Evolutionary conservation across 1,284 basidiomycete species (phyloP).

Genomic region (Meira nashicola): DNA sequence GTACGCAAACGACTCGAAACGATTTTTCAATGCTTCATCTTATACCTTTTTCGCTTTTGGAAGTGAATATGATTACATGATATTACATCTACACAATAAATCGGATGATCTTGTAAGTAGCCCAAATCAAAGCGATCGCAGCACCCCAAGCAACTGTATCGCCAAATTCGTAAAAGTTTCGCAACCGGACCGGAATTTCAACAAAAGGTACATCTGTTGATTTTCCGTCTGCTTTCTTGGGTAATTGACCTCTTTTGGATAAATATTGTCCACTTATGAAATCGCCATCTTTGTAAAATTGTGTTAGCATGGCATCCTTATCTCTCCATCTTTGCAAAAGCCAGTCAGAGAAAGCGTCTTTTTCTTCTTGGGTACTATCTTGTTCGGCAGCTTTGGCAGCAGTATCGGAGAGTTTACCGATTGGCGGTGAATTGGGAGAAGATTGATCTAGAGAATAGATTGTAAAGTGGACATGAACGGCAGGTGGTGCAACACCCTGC

Average conservation of each 20-base stretch:
- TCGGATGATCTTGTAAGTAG: neutral
- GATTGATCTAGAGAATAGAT: slow-evolving; percentile 10
- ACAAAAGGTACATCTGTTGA: slow-evolving; percentile 18
- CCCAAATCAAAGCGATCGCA: slow-evolving; percentile 13
- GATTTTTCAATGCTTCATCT: neutral
- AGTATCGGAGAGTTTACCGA: slow-evolving; percentile 15
- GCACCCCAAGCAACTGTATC: slow-evolving; percentile 30
- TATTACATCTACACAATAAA: neutral
- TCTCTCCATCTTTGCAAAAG: slow-evolving; percentile 71
- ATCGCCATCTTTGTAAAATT: slow-evolving; percentile 58
- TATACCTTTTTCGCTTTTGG: neutral
- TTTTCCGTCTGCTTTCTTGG: slow-evolving; percentile 9
- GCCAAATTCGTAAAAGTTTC: slow-evolving; percentile 26
- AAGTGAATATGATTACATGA: neutral
- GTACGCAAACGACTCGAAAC: neutral
- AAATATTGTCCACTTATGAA: slow-evolving; percentile 34
- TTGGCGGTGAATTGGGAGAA: slow-evolving; percentile 15
- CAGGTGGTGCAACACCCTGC: slow-evolving; percentile 73
- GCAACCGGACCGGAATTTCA: slow-evolving; percentile 28
- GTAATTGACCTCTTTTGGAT: slow-evolving; percentile 4
- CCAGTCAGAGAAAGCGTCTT: slow-evolving; percentile 74
- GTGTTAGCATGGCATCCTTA: slow-evolving; percentile 72
- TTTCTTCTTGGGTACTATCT: slow-evolving; percentile 67
- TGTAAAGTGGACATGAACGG: slow-evolving; percentile 66
- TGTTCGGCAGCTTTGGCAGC: slow-evolving; percentile 5